A percentile compares a stretch with the other conserved stretches of the same genome.
These are phyloP conservation scores for Croton setiger DNA, from an alignment of 441 rosid genomes.

Conservation along the genomic window DNA sequence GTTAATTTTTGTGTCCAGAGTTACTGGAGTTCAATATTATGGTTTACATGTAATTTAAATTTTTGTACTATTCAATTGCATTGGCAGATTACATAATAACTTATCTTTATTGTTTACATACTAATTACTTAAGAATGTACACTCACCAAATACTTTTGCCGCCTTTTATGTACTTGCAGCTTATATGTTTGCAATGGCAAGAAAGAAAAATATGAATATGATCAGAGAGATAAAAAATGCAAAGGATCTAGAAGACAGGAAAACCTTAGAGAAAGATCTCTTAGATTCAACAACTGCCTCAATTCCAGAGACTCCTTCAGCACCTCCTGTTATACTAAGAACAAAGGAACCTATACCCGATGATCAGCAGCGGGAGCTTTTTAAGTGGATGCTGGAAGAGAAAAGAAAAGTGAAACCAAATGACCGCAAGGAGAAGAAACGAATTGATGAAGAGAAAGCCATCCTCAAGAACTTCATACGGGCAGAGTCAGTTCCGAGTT, in stretches of 20 bases:
- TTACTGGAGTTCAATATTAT: neutral
- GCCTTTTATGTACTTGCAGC: constrained; percentile 41
- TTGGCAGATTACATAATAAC: neutral
- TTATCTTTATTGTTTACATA: too few relatives aligned
- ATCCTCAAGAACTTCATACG: constrained; percentile 70
- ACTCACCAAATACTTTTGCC: neutral
- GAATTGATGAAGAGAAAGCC: constrained; percentile 79
- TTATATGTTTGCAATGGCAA: constrained; percentile 56
- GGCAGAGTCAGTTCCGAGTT: constrained; percentile 60
- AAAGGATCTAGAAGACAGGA: constrained; percentile 21
- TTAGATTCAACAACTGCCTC: constrained; percentile 17
- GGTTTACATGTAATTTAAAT: neutral
- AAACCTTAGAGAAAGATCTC: constrained; percentile 28
- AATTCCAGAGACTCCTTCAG: constrained; percentile 23
- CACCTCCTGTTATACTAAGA: constrained; percentile 34
- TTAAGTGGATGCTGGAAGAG: constrained; percentile 91
- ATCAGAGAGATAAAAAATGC: constrained; percentile 25
- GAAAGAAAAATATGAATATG: constrained; percentile 36
- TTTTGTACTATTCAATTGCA: neutral
- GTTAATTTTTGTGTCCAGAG: neutral
- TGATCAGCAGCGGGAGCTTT: constrained; percentile 70
- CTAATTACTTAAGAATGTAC: neutral
- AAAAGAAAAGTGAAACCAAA: constrained; percentile 74
- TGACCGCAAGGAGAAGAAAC: constrained; percentile 69
- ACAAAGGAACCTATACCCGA: constrained; percentile 56